Evolutionary conservation across 306 rosid genomes (phyloP), one percentile per base, ranked within the genome.

Genomic region (Herpetospermum pedunculosum): DNA sequence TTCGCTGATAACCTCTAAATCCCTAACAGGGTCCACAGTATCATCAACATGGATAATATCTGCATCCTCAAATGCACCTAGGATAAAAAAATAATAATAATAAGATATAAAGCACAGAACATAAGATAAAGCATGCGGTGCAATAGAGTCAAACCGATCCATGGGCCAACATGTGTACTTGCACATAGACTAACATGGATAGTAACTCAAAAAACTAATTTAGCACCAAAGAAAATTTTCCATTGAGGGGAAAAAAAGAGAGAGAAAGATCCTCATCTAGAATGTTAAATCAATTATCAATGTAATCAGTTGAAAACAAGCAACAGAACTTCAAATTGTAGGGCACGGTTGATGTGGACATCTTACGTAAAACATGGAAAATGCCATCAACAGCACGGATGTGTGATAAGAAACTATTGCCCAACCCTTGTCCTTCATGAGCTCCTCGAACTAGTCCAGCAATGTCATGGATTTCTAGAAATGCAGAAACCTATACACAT

Each of bases 321-420:
- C 32, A 12, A 41, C 35, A 23, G 16, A 35, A 63, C 70, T 67
- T 23, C 21, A 41, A 67, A 67, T 25, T 23, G 41, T 23, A 67
- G 21, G 72, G 72, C 25, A 71, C 5, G 4, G 19, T 40, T 21
- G 16, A 9, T 25, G 35, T 57, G 3, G 38, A 40, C 32, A 57
- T 74, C 98, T 91, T 89, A 95, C 99, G 95, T 75, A 95, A 67
- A 79, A 95, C 99, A 67, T 95, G 99, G 72, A 95, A 95, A 76
- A 95, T 95, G 77, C 99, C 99, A 81, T 95, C 99, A 28, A 95
- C 99, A 12, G 99, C 97, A 50, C 99, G 99, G 46, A 95, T 95
- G 79, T 95, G 99, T 57, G 99, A 95, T 72, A 95, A 87, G 83
- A 95, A 95, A 85, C 88, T 95, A 79, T 95, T 95, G 77, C 99